Percentiles rank a stretch among this genome's conserved stretches.
phyloP scores from a whole-genome alignment of 345 rosid genomes.

The Salix caprea region DNA sequence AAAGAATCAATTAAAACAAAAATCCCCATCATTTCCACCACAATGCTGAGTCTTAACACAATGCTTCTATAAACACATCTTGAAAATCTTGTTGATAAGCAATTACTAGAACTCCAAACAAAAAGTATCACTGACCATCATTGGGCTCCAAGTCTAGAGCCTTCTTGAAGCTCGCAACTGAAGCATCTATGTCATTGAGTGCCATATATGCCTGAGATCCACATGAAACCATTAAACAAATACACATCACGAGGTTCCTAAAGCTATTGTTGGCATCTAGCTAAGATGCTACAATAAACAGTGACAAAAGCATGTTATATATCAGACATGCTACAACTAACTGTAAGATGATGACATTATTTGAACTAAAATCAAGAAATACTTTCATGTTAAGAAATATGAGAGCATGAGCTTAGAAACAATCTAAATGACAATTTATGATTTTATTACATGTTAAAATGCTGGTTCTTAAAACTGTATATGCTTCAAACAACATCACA shows the following conservation, averaged over 20 bases:
- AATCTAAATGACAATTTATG: neutral
- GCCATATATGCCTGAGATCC: conserved; percentile 65
- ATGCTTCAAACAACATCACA: neutral
- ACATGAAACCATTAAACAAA: neutral
- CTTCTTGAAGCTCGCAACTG: conserved; percentile 80
- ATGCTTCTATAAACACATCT: neutral
- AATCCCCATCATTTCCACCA: neutral
- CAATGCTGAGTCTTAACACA: neutral
- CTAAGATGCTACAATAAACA: neutral
- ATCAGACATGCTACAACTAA: neutral
- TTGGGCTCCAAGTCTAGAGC: conserved; percentile 79
- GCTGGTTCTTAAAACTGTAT: neutral
- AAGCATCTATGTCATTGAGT: conserved; percentile 76
- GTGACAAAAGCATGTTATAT: neutral
- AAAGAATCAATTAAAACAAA: neutral
- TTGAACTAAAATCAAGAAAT: neutral
- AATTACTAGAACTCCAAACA: neutral
- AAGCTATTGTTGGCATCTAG: neutral
- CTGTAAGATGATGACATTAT: neutral
- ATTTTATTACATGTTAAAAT: neutral
- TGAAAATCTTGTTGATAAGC: neutral
- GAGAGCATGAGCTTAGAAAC: neutral
- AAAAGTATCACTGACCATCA: conserved; percentile 45
- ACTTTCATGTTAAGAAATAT: neutral
- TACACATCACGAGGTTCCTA: neutral